These are phyloP conservation scores for Saccharomyces hybrid DNA, from an alignment of 1,139 yeast genomes.

Conservation along the genomic window DNA sequence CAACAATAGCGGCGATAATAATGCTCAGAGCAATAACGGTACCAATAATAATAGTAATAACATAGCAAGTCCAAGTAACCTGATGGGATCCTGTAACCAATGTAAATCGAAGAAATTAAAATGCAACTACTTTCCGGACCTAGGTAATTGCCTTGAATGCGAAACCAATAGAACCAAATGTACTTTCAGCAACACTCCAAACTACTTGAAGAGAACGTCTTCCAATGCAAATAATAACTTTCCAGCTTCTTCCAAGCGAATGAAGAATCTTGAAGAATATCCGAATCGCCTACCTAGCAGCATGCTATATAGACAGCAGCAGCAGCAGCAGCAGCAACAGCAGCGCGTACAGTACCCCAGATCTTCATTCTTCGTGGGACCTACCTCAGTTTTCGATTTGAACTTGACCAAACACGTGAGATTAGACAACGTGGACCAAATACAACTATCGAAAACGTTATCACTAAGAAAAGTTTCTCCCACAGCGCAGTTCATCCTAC, in stretches of 20 bases:
- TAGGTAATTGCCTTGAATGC: slow-evolving; percentile 58
- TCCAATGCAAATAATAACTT: slow-evolving; percentile 5
- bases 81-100: slow-evolving; percentile 52
- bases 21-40: not conserved
- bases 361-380: slow-evolving; percentile 68
- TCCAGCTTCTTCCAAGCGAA: slow-evolving; percentile 10
- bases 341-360: slow-evolving; percentile 54
- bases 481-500: slow-evolving; percentile 54
- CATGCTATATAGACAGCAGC: slow-evolving; percentile 6
- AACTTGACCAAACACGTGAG: slow-evolving; percentile 47
- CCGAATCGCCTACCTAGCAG: not conserved
- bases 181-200: slow-evolving; percentile 37
- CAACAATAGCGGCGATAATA: not conserved
- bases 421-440: slow-evolving; percentile 40
- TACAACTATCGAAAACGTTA: slow-evolving; percentile 44
- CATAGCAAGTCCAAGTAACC: slow-evolving; percentile 8
- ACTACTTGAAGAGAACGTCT: slow-evolving; percentile 4
- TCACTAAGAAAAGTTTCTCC: slow-evolving; percentile 63
- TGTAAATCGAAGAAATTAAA: slow-evolving; percentile 59
- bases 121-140: slow-evolving; percentile 54
- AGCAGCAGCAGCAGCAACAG: slow-evolving; percentile 6
- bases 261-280: slow-evolving; percentile 4
- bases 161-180: slow-evolving; percentile 61
- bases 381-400: slow-evolving; percentile 62
- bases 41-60: slow-evolving; percentile 8